A percentile compares a stretch with the other conserved stretches of the same genome.
Conservation (phyloP, 2,329 filamentous ascomycete genomes). For the Botrytis cinerea region DNA sequence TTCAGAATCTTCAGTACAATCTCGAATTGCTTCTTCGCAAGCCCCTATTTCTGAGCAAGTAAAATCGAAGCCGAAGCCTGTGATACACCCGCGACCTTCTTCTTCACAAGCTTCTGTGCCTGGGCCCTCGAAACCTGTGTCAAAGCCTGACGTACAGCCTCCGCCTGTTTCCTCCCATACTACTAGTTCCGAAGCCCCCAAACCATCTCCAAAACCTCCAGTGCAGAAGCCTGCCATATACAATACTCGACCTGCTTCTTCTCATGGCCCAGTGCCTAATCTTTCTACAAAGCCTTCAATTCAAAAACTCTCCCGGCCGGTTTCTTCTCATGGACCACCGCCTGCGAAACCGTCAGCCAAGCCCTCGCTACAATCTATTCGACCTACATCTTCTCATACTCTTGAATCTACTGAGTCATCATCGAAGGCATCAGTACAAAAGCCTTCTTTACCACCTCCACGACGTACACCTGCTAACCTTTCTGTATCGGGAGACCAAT, state of each 20-base stretch:
- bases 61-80: background rate
- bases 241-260: constrained; percentile 6
- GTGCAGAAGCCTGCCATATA: background rate
- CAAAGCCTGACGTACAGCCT: background rate
- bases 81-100: background rate
- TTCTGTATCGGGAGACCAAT: background rate
- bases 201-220: background rate
- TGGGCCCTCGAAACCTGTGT: background rate
- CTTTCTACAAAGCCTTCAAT: constrained; percentile 2
- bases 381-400: constrained; percentile 2
- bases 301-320: background rate
- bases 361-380: constrained; percentile 7
- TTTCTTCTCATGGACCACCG: background rate
- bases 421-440: background rate
- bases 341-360: background rate
- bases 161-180: background rate
- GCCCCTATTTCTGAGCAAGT: background rate
- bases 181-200: background rate
- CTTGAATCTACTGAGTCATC: background rate
- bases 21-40: background rate
- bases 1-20: background rate
- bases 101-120: background rate
- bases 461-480: background rate
- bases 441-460: constrained; percentile 1
- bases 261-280: background rate